These are phyloP conservation scores for Tylopilus vinaceipallidus DNA, from an alignment of 768 basidiomycete genomes.

Conservation along the genomic window DNA sequence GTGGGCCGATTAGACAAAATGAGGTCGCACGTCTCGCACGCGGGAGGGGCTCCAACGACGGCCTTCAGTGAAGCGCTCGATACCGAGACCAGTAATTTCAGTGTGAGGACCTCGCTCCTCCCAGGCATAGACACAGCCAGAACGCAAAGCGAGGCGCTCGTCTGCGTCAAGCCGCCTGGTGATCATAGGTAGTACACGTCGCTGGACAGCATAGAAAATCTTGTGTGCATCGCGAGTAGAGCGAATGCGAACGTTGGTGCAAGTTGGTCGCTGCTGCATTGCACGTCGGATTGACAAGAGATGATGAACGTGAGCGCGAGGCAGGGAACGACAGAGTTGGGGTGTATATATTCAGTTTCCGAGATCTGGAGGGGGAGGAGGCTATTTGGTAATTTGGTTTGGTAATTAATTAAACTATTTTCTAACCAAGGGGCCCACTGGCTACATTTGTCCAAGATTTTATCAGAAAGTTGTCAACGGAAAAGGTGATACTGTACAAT, in stretches of 20 bases:
- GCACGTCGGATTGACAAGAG: conserved; percentile 3
- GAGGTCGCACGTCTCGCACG: conserved; percentile 66
- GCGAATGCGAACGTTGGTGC: conserved; percentile 69
- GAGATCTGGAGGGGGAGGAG: conserved; percentile 31
- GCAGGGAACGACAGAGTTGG: conserved; percentile 15
- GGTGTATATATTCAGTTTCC: conserved; percentile 32
- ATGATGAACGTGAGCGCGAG: conserved; percentile 12
- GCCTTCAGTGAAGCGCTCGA: conserved; percentile 85
- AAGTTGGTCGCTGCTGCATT: conserved; percentile 70
- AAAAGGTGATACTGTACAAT: conserved; percentile 16
- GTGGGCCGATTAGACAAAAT: conserved; percentile 2
- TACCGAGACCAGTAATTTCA: conserved; percentile 75
- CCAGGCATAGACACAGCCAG: conserved; percentile 55
- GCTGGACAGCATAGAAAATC: conserved; percentile 72
- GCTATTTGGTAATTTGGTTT: conserved; percentile 32
- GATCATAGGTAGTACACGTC: conserved; percentile 65
- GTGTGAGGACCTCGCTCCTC: conserved; percentile 73
- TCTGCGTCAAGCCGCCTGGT: conserved; percentile 75
- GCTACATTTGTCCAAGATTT: conserved; percentile 20
- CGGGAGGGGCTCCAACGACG: conserved; percentile 81
- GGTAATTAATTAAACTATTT: conserved; percentile 40
- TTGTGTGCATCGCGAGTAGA: conserved; percentile 77
- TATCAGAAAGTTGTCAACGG: conserved; percentile 27
- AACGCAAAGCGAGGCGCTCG: conserved; percentile 57
- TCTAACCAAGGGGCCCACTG: conserved; percentile 21